phyloP scores from a whole-genome alignment of 495 filamentous ascomycete genomes.

The Amniculicola lignicola region DNA sequence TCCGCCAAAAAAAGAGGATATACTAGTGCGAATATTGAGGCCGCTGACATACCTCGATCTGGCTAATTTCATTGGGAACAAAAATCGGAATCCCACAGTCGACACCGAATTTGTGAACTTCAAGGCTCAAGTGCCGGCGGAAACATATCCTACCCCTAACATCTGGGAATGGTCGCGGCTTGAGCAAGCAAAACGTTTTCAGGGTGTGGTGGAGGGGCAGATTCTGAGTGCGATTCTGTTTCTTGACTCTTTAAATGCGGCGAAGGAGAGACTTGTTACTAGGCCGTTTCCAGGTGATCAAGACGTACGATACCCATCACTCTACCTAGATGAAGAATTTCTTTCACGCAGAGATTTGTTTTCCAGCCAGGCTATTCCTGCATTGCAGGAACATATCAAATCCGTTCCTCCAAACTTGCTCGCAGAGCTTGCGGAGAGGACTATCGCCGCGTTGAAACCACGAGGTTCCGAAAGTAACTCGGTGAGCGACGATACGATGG shows the following conservation, averaged over 20 bases:
- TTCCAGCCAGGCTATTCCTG: slow-evolving; percentile 13
- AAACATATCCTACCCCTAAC: not conserved
- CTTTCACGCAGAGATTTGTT: slow-evolving; percentile 21
- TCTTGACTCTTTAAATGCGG: slow-evolving; percentile 11
- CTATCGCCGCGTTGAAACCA: not conserved
- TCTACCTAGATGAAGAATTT: slow-evolving; percentile 28
- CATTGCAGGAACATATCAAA: slow-evolving; percentile 3
- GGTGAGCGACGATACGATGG: slow-evolving; percentile 11
- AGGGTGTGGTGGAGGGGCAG: slow-evolving; percentile 16
- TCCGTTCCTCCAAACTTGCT: slow-evolving; percentile 16
- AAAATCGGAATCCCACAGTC: not conserved
- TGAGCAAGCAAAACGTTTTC: not conserved
- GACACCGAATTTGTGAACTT: not conserved
- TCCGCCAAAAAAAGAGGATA: not conserved
- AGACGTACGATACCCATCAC: slow-evolving; percentile 19
- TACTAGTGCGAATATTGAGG: not conserved
- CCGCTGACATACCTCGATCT: slow-evolving; percentile 14
- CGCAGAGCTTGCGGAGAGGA: not conserved
- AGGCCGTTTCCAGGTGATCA: slow-evolving; percentile 14
- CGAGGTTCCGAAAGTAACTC: not conserved
- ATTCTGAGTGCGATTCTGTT: slow-evolving; percentile 18
- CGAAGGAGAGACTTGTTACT: not conserved
- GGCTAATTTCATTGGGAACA: not conserved
- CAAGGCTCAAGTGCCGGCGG: not conserved
- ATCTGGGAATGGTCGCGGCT: slow-evolving; percentile 6